These are phyloP conservation scores for Globisporangium heterothallicum DNA, from an alignment of 352 stramenopile genomes.

Conservation along the genomic window DNA sequence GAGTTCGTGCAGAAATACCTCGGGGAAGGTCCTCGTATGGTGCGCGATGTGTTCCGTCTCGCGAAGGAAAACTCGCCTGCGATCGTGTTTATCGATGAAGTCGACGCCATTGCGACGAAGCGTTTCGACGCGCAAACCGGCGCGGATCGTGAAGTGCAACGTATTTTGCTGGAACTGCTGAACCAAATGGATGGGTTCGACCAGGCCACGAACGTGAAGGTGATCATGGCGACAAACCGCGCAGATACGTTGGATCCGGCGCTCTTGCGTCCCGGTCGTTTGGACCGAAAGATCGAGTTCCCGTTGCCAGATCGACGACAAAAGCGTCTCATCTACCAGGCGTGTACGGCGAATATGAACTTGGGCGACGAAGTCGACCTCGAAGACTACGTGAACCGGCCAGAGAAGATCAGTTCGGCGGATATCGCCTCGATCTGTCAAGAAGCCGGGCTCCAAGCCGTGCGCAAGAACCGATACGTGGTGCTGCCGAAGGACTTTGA, in stretches of 20 bases:
- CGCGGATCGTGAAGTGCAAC: slow-evolving; percentile 95
- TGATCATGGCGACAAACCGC: slow-evolving; percentile 99
- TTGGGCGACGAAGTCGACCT: slow-evolving; percentile 98
- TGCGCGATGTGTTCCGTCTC: slow-evolving; percentile 99
- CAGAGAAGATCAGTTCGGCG: slow-evolving; percentile 98
- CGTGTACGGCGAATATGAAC: slow-evolving; percentile 99
- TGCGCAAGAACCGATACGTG: slow-evolving; percentile 99
- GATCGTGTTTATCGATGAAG: slow-evolving; percentile 99
- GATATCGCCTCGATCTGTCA: slow-evolving; percentile 99
- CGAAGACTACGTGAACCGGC: slow-evolving; percentile 99
- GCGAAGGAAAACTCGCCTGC: slow-evolving; percentile 98
- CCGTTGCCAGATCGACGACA: slow-evolving; percentile 97
- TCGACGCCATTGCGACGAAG: slow-evolving; percentile 99
- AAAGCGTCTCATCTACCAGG: slow-evolving; percentile 99
- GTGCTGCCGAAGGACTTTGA: slow-evolving; percentile 99
- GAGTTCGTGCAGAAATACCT: slow-evolving; percentile 99
- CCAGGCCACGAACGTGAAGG: slow-evolving; percentile 99
- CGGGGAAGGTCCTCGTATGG: slow-evolving; percentile 98
- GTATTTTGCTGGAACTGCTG: slow-evolving; percentile 99
- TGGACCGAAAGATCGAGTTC: slow-evolving; percentile 99
- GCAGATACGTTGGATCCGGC: slow-evolving; percentile 99
- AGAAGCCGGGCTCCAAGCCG: slow-evolving; percentile 98
- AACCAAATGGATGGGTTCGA: slow-evolving; percentile 99
- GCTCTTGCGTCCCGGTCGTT: slow-evolving; percentile 94
- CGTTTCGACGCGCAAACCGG: slow-evolving; percentile 98